Conservation (phyloP, 345 rosid species). For the Salix exigua region DNA sequence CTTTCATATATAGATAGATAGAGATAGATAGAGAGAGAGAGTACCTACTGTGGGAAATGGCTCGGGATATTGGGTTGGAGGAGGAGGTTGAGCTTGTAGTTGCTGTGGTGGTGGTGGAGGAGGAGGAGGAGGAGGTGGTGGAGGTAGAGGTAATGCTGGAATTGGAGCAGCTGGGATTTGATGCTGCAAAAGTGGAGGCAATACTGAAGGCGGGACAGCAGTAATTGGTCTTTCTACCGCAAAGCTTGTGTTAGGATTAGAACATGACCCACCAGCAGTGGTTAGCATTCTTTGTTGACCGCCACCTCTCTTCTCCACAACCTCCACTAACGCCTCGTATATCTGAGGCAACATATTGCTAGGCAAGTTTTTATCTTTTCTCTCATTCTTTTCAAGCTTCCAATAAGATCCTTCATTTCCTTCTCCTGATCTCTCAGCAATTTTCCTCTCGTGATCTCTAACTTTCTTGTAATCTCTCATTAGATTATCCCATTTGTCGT, state of each 20-base stretch:
- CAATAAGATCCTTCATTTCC: conserved; percentile 45
- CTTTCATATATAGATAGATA: background rate
- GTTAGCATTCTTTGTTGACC: conserved; percentile 22
- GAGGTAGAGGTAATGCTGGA: conserved; percentile 29
- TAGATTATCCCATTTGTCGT: conserved; percentile 96
- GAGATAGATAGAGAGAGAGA: conserved; percentile 18
- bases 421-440: conserved; percentile 19
- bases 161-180: conserved; percentile 28
- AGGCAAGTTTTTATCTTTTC: conserved; percentile 77
- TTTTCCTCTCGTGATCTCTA: conserved; percentile 54
- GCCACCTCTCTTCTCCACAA: conserved; percentile 49
- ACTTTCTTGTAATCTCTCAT: conserved; percentile 95
- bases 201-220: conserved; percentile 25
- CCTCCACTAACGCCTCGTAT: conserved; percentile 62
- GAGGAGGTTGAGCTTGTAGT: conserved; percentile 14
- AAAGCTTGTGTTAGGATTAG: conserved; percentile 16
- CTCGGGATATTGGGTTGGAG: conserved; percentile 32
- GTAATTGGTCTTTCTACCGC: conserved; percentile 16
- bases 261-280: conserved; percentile 10
- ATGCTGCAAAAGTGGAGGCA: conserved; percentile 34
- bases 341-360: conserved; percentile 66
- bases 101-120: background rate
- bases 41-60: conserved; percentile 65
- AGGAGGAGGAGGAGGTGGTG: conserved; percentile 14
- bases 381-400: conserved; percentile 76